phyloP scores from a whole-genome alignment of 139 green algal species.

The Spirogloea muscicola region DNA sequence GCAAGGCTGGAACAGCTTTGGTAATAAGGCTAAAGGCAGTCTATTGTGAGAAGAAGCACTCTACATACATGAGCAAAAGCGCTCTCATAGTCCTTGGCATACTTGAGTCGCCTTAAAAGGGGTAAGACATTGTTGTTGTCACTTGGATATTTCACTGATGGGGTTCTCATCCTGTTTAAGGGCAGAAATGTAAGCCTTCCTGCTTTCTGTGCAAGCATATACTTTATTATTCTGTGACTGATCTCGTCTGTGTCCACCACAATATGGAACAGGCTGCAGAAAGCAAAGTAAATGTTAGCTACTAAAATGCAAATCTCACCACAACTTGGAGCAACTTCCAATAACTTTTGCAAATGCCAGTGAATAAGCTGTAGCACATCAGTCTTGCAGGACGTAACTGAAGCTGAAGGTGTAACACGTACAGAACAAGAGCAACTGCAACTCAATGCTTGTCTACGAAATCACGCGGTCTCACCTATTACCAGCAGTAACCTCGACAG shows the following conservation, averaged over 20 bases:
- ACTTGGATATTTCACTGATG: constrained; percentile 23
- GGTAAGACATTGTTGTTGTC: constrained; percentile 65
- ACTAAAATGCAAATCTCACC: too few relatives aligned
- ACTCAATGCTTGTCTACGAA: too few relatives aligned
- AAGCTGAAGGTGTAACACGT: too few relatives aligned
- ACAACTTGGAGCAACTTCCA: too few relatives aligned
- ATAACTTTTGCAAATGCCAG: too few relatives aligned
- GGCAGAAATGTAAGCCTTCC: constrained; percentile 93
- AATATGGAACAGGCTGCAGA: constrained; percentile 65
- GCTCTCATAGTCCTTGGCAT: constrained; percentile 53
- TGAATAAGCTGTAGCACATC: not conserved
- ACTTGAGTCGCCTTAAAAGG: constrained; percentile 70
- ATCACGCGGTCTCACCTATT: constrained; percentile 25
- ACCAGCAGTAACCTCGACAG: constrained; percentile 80
- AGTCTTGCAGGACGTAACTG: not conserved
- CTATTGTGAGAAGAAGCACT: too few relatives aligned
- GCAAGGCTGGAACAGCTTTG: not conserved
- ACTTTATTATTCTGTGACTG: constrained; percentile 62
- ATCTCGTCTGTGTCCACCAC: constrained; percentile 79
- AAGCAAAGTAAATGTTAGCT: too few relatives aligned
- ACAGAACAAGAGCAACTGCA: too few relatives aligned
- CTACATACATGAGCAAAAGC: constrained; percentile 64
- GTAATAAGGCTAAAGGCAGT: too few relatives aligned
- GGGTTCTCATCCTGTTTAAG: constrained; percentile 67
- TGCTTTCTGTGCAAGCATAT: constrained; percentile 62